Base-by-base conservation (phyloP, 2,329 filamentous ascomycete species). In the Sporothrix curviconia region DNA sequence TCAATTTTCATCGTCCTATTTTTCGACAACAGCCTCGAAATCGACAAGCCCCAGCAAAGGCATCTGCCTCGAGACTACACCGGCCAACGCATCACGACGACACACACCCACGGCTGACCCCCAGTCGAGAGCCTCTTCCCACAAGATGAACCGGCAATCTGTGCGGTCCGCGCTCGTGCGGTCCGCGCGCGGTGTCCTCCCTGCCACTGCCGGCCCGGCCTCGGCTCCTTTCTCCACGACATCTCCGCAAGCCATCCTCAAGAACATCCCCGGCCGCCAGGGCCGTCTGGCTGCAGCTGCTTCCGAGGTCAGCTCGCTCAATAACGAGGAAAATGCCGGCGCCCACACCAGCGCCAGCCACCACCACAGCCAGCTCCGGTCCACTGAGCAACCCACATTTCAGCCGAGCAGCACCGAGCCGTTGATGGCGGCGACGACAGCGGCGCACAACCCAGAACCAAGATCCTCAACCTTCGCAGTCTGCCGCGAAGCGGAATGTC, bases 391-490 rank as follows among this genome's bases (percentile, higher is more conserved):
- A 42, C 15, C 36, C 40, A 42, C 36, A 24, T 15, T 14, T 1
- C 25, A 39, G 25, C 55, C n/a, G n/a, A n/a, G 8, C 46, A 43
- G 58, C 28, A 46, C 46, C 36, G 7, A 32, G 11, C 7, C 40
- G 40, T 14, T n/a, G n/a, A n/a, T n/a, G 7, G 42, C 32, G 17
- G 49, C 43, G 4, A 15, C 22, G 19, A 25, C 55, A 14, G 58
- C 32, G 25, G 34, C n/a, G n/a, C n/a, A n/a, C n/a, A n/a, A n/a
- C n/a, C n/a, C n/a, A n/a, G n/a, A n/a, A n/a, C n/a, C n/a, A n/a
- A n/a, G n/a, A 60, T 69, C 28, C 65, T 69, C 62, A 69, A 66
- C 58, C 17, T 70, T 14, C 66, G 66, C 55, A 68, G 64, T 53
- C 59, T 63, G 32, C 60, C 63, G 37, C 59, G 61, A 47, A 51